A percentile compares a stretch with the other conserved stretches of the same genome.
These are phyloP conservation scores for Zea mays DNA, from an alignment of 176 grass and related monocot species.

Conservation along the genomic window DNA sequence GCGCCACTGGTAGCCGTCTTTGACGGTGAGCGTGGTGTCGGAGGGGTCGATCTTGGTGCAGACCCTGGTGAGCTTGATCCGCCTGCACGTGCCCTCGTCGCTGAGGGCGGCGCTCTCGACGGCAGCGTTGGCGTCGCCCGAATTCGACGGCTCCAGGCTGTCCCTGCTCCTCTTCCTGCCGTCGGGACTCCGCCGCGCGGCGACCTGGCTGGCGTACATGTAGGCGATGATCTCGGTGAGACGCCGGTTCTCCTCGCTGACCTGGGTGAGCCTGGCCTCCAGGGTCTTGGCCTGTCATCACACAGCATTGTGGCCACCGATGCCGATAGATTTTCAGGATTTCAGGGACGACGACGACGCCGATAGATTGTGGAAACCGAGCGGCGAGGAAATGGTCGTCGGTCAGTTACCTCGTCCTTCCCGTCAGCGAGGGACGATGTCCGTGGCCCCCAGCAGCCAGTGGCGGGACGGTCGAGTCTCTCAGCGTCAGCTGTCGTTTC, in stretches of 20 bases:
- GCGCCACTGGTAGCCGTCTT: slow-evolving; percentile 88
- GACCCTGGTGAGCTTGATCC: slow-evolving; percentile 48
- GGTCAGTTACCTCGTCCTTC: no score
- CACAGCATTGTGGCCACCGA: not conserved
- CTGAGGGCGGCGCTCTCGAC: slow-evolving; percentile 29
- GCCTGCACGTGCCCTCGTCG: slow-evolving; percentile 42
- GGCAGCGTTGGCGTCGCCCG: not conserved
- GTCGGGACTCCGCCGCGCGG: slow-evolving; percentile 2
- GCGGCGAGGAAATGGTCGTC: no score
- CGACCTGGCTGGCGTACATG: slow-evolving; percentile 30
- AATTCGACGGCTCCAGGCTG: slow-evolving; percentile 30
- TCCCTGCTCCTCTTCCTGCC: slow-evolving; percentile 54
- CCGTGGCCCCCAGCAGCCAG: not conserved
- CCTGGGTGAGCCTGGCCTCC: slow-evolving; percentile 54
- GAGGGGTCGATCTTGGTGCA: slow-evolving; percentile 58
- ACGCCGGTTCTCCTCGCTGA: slow-evolving; percentile 73
- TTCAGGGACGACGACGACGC: not conserved
- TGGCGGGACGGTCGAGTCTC: not conserved
- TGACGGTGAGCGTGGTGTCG: slow-evolving; percentile 66
- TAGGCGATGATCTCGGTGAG: slow-evolving; percentile 48
- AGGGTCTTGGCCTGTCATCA: slow-evolving; percentile 25
- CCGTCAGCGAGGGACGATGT: no score
- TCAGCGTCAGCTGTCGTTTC: not conserved
- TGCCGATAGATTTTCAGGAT: not conserved
- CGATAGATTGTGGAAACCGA: no score